Percentiles rank a stretch among this genome's conserved stretches.
Evolutionary conservation across 2,329 filamentous ascomycete species (phyloP).

Genomic region (Colletotrichum eleusines): DNA sequence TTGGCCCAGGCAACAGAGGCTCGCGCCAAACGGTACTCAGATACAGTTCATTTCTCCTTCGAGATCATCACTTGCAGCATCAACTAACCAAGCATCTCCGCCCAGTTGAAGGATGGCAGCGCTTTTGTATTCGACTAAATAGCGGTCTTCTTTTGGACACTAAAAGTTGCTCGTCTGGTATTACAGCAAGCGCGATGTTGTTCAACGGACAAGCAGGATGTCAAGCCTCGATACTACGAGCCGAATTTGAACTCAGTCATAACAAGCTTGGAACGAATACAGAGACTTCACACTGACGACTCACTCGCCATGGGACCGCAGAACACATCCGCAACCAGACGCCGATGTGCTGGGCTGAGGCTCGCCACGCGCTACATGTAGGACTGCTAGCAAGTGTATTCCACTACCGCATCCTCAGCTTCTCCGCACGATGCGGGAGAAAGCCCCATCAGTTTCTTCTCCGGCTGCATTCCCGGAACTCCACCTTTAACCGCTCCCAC

Average conservation of each 20-base stretch:
- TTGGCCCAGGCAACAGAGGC: not conserved
- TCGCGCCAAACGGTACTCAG: not conserved
- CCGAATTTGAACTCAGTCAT: not conserved
- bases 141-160: not conserved
- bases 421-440: not conserved
- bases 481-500: conserved; percentile 33
- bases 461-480: conserved; percentile 19
- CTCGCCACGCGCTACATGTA: not conserved
- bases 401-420: not conserved
- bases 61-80: too few relatives aligned
- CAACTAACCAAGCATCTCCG: not conserved
- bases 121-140: not conserved
- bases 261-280: not conserved
- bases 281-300: not conserved
- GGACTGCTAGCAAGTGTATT: not conserved
- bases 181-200: too few relatives aligned
- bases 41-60: too few relatives aligned
- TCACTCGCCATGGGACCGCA: not conserved
- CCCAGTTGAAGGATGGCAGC: not conserved
- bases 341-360: not conserved
- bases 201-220: not conserved
- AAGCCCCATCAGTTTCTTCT: conserved; percentile 11
- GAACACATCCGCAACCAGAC: too few relatives aligned
- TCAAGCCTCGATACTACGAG: not conserved
- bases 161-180: not conserved